Evolutionary conservation across 2,329 filamentous ascomycete species (phyloP).

Genomic region (Leptographium flavum): DNA sequence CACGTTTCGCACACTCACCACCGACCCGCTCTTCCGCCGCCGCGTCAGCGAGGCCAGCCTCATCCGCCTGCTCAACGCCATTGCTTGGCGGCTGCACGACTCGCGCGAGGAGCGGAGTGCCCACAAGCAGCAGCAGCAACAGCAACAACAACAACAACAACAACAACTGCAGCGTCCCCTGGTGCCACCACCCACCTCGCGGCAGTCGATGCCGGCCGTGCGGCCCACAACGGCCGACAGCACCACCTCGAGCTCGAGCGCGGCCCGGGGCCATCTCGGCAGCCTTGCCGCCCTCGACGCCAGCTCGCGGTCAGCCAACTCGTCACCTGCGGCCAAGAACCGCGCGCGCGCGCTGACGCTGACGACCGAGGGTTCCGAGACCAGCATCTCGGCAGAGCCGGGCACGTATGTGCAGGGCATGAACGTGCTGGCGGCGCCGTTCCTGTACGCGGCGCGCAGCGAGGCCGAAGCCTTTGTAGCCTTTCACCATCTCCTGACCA

Average conservation of each 20-base stretch:
- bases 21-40: conserved; percentile 90
- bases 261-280: too few relatives aligned
- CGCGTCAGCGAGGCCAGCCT: conserved; percentile 91
- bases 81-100: conserved; percentile 88
- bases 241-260: background rate
- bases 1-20: conserved; percentile 90
- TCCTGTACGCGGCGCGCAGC: conserved; percentile 85
- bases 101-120: conserved; percentile 48
- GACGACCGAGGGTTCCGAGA: conserved; percentile 50
- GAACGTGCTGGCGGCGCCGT: conserved; percentile 94
- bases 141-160: conserved; percentile 4
- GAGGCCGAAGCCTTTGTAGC: conserved; percentile 90
- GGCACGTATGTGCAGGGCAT: conserved; percentile 96
- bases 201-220: conserved; percentile 12
- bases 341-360: conserved; percentile 43
- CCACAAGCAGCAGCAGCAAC: too few relatives aligned
- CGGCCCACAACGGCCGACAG: background rate
- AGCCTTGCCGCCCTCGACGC: background rate
- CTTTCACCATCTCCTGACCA: conserved; percentile 76
- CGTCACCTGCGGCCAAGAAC: conserved; percentile 30
- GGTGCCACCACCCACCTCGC: conserved; percentile 1
- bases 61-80: conserved; percentile 85
- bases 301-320: conserved; percentile 20
- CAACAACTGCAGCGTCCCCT: conserved; percentile 3
- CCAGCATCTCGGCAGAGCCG: conserved; percentile 42